Conservation (phyloP, 2,329 filamentous ascomycete species). For the Talaromyces sp. region DNA sequence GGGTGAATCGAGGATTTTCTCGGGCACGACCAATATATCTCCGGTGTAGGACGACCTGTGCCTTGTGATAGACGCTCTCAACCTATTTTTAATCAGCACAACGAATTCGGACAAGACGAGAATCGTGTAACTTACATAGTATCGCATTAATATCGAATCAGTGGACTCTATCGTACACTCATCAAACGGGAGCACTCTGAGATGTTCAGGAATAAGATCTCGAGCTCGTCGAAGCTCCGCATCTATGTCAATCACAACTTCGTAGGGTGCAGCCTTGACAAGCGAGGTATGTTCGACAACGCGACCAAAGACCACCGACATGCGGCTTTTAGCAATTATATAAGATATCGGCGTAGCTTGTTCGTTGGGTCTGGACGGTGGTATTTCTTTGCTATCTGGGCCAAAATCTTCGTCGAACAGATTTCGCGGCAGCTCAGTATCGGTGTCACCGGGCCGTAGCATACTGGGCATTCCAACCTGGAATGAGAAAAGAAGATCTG, state of each 20-base stretch:
- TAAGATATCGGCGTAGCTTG: slow-evolving; percentile 56
- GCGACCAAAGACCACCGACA: slow-evolving; percentile 41
- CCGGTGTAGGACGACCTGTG: slow-evolving; percentile 80
- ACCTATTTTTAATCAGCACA: slow-evolving; percentile 40
- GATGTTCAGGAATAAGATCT: slow-evolving; percentile 69
- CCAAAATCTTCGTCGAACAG: slow-evolving; percentile 62
- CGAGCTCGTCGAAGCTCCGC: slow-evolving; percentile 52
- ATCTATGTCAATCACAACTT: slow-evolving; percentile 58
- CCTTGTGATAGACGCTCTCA: slow-evolving; percentile 81
- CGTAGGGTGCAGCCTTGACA: slow-evolving; percentile 48
- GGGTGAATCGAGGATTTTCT: slow-evolving; percentile 73
- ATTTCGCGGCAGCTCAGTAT: slow-evolving; percentile 58
- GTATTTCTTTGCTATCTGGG: slow-evolving; percentile 51
- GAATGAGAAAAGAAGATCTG: slow-evolving; percentile 62
- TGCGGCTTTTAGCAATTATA: slow-evolving; percentile 43
- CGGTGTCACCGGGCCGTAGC: slow-evolving; percentile 59
- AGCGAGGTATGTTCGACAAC: slow-evolving; percentile 41
- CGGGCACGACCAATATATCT: slow-evolving; percentile 77
- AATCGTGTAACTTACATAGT: slow-evolving; percentile 48
- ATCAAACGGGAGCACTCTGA: slow-evolving; percentile 69
- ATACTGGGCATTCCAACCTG: slow-evolving; percentile 64
- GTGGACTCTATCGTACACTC: slow-evolving; percentile 66
- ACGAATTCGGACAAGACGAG: not conserved
- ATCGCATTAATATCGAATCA: slow-evolving; percentile 69
- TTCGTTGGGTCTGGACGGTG: slow-evolving; percentile 51